Evolutionary conservation across 2,329 filamentous ascomycete species (phyloP).

Genomic region (Lizonia empirigonia): DNA sequence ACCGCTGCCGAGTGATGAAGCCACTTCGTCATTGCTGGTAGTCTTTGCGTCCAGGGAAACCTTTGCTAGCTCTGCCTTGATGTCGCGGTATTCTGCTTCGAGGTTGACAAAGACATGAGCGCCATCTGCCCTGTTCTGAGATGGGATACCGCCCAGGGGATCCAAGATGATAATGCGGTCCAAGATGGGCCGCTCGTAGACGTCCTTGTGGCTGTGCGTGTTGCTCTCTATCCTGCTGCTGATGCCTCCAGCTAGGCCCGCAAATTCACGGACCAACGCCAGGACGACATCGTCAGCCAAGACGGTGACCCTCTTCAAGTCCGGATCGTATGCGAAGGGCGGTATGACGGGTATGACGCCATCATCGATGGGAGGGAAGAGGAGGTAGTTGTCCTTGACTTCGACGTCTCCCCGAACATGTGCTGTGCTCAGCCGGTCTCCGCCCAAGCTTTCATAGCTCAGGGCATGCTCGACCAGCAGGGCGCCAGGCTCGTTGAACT

Average conservation of each 20-base stretch:
- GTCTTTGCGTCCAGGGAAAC: slow-evolving; percentile 22
- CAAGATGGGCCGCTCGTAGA: slow-evolving; percentile 55
- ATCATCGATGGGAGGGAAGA: slow-evolving; percentile 69
- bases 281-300: slow-evolving; percentile 70
- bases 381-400: slow-evolving; percentile 54
- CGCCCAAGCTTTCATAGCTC: slow-evolving; percentile 40
- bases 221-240: slow-evolving; percentile 14
- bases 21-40: slow-evolving; percentile 7
- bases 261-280: slow-evolving; percentile 76
- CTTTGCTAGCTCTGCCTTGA: slow-evolving; percentile 65
- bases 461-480: slow-evolving; percentile 68
- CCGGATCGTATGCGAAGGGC: slow-evolving; percentile 64
- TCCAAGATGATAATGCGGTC: slow-evolving; percentile 91
- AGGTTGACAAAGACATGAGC: slow-evolving; percentile 90
- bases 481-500: slow-evolving; percentile 69
- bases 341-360: slow-evolving; percentile 75
- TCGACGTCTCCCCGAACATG: slow-evolving; percentile 46
- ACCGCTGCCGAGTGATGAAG: slow-evolving; percentile 36
- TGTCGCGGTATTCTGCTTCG: slow-evolving; percentile 80
- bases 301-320: slow-evolving; percentile 52
- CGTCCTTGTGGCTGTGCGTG: slow-evolving; percentile 12
- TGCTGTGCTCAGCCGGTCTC: slow-evolving; percentile 41
- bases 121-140: slow-evolving; percentile 60
- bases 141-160: slow-evolving; percentile 83
- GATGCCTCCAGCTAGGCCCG: slow-evolving; percentile 61